These are phyloP conservation scores for Spiraea crenata DNA, from an alignment of 331 rosid species.

Conservation along the genomic window DNA sequence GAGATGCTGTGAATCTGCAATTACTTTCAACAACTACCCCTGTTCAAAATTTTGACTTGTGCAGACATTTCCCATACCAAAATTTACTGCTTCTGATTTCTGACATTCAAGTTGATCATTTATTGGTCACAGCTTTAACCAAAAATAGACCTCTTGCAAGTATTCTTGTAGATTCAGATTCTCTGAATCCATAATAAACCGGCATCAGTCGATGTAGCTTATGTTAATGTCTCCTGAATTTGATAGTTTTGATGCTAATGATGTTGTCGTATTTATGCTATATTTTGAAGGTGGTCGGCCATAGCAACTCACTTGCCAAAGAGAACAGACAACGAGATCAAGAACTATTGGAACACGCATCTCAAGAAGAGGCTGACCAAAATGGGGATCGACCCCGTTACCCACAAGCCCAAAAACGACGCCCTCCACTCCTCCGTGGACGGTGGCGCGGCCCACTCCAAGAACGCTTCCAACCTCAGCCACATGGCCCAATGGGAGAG, in stretches of 20 bases:
- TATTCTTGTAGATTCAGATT: too few species aligned
- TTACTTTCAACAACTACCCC: neutral
- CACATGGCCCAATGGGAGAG: constrained; percentile 99
- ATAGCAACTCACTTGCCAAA: constrained; percentile 96
- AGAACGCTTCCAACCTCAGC: constrained; percentile 80
- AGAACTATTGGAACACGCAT: constrained; percentile 98
- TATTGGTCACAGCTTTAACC: neutral
- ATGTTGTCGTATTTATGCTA: constrained; percentile 22
- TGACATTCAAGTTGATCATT: constrained; percentile 41
- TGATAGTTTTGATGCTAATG: constrained; percentile 1
- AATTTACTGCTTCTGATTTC: constrained; percentile 20
- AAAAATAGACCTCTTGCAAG: too few species aligned
- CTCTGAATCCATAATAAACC: too few species aligned
- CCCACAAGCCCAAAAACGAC: constrained; percentile 92
- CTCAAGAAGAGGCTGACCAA: constrained; percentile 87
- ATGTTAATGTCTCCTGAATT: constrained; percentile 15
- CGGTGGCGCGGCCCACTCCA: constrained; percentile 51
- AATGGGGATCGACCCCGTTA: constrained; percentile 95
- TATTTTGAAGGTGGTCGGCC: constrained; percentile 86
- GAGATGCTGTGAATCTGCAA: constrained; percentile 6
- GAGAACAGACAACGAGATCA: constrained; percentile 95
- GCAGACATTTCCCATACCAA: constrained; percentile 26
- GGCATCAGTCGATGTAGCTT: constrained; percentile 2
- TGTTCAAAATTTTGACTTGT: neutral
- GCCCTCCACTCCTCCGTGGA: constrained; percentile 56